Percentiles rank a stretch among this genome's conserved stretches.
Evolutionary conservation across 345 rosid genomes (phyloP).

Genomic region (Microcos paniculata): DNA sequence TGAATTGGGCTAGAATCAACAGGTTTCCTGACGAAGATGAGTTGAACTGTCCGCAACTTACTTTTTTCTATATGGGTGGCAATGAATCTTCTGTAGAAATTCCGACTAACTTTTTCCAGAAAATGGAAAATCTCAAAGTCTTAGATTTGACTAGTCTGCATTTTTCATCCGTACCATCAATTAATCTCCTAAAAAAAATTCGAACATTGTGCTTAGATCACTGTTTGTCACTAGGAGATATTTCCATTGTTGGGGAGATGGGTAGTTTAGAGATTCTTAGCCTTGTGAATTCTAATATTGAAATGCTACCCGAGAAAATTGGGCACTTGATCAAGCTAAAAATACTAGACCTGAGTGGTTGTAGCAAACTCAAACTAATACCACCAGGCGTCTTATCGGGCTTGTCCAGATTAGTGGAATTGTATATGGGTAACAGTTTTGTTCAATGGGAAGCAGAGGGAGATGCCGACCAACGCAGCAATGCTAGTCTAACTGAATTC

Average conservation of each 20-base stretch:
- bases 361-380: neutral
- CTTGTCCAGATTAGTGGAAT: conserved; percentile 24
- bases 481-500: conserved; percentile 21
- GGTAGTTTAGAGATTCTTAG: neutral
- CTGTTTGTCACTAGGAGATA: neutral
- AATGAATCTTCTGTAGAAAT: neutral
- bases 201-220: neutral
- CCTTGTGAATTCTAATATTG: neutral
- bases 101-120: conserved; percentile 4
- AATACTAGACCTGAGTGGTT: conserved; percentile 8
- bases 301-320: conserved; percentile 21
- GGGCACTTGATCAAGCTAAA: conserved; percentile 11
- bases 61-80: neutral
- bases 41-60: neutral
- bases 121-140: conserved; percentile 21
- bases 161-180: conserved; percentile 3
- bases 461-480: neutral
- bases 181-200: conserved; percentile 3
- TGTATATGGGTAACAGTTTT: conserved; percentile 7
- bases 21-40: neutral
- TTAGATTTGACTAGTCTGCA: neutral
- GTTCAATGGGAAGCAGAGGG: conserved; percentile 20
- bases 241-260: neutral
- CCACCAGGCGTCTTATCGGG: conserved; percentile 4
- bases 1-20: no score